phyloP scores from a whole-genome alignment of 495 filamentous ascomycete genomes.

The Aspergillus incahuasiensis region DNA sequence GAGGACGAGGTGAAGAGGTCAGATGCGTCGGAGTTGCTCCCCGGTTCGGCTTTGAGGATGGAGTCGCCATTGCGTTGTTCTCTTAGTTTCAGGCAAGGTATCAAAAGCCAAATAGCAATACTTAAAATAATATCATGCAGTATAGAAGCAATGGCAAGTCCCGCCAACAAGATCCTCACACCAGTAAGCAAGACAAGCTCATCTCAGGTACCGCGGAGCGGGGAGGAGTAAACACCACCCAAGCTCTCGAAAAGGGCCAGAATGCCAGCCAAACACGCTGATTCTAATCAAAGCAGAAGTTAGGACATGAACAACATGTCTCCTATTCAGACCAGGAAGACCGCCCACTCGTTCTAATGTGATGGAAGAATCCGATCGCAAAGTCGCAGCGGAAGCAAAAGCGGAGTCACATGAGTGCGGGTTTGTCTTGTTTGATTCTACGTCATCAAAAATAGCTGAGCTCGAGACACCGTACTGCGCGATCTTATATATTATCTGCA shows the following conservation, averaged over 20 bases:
- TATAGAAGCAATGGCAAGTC: not conserved
- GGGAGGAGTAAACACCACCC: not conserved
- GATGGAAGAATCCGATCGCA: not conserved
- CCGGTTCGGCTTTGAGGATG: conserved; percentile 39
- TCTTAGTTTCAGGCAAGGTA: not conserved
- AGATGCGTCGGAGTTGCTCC: conserved; percentile 45
- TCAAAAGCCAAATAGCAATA: not conserved
- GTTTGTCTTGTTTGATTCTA: conserved; percentile 29
- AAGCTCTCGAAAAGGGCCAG: not conserved
- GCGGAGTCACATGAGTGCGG: conserved; percentile 30
- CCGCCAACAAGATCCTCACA: not conserved
- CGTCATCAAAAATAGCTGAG: conserved; percentile 20
- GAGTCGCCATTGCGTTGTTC: conserved; percentile 33
- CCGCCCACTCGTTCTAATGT: not conserved
- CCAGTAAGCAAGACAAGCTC: conserved; percentile 1
- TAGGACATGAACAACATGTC: not conserved
- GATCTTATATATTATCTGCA: not conserved
- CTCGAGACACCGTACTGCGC: not conserved
- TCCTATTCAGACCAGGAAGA: not conserved
- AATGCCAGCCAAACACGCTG: not conserved
- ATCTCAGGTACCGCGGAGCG: not conserved
- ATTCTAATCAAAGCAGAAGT: not conserved
- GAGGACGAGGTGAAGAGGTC: conserved; percentile 41
- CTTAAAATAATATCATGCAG: not conserved
- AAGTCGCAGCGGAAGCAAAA: conserved; percentile 13